phyloP scores from a whole-genome alignment of 768 basidiomycete genomes.

The Pleurotus sapidus region DNA sequence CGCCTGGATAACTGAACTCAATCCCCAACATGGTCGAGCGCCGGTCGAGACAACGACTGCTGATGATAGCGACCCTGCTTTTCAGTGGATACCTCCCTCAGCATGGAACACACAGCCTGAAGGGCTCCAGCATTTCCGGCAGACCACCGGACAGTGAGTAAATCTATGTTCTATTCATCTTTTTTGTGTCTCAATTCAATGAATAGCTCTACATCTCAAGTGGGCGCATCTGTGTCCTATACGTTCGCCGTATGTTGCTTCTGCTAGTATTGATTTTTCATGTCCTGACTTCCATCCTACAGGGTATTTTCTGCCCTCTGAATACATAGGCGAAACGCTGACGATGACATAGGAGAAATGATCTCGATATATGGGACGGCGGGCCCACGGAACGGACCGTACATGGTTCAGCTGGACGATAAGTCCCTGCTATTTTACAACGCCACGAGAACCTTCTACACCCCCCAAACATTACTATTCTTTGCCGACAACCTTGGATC shows the following conservation, averaged over 20 bases:
- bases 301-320: not conserved
- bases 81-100: slow-evolving; percentile 22
- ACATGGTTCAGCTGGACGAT: slow-evolving; percentile 21
- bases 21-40: not conserved
- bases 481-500: slow-evolving; percentile 20
- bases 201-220: slow-evolving; percentile 13
- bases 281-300: not conserved
- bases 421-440: slow-evolving; percentile 12
- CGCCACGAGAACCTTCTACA: slow-evolving; percentile 12
- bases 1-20: slow-evolving; percentile 16
- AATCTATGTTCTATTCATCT: not conserved
- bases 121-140: slow-evolving; percentile 21
- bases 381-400: slow-evolving; percentile 20
- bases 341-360: slow-evolving; percentile 14
- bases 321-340: slow-evolving; percentile 1
- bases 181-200: not conserved
- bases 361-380: slow-evolving; percentile 33
- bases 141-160: slow-evolving; percentile 28
- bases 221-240: slow-evolving; percentile 14
- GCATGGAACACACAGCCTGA: slow-evolving; percentile 23
- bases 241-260: slow-evolving; percentile 13
- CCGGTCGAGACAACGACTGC: slow-evolving; percentile 7
- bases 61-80: slow-evolving; percentile 24
- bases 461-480: slow-evolving; percentile 15
- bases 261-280: not conserved